Evolutionary conservation across 768 basidiomycete species (phyloP).

Genomic region (Dacryopinax primogenitus): DNA sequence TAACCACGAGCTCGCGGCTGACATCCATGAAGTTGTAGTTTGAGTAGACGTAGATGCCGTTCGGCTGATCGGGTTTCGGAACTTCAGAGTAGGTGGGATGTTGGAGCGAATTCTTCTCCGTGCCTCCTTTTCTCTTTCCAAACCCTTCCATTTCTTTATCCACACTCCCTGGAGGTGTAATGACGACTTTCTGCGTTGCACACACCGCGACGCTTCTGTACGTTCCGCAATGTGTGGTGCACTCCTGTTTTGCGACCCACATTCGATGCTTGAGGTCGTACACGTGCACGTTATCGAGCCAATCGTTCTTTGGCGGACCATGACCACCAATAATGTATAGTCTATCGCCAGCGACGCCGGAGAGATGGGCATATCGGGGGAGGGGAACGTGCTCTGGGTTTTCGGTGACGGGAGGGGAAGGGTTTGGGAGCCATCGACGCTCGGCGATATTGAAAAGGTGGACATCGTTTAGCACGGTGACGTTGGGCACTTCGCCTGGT

Average conservation of each 20-base stretch:
- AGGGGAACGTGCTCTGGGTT: slow-evolving; percentile 50
- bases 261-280: slow-evolving; percentile 59
- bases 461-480: slow-evolving; percentile 87
- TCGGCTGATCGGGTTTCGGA: slow-evolving; percentile 61
- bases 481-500: slow-evolving; percentile 30
- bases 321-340: slow-evolving; percentile 93
- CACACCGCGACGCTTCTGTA: slow-evolving; percentile 89
- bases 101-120: slow-evolving; percentile 34
- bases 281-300: slow-evolving; percentile 86
- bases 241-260: slow-evolving; percentile 71
- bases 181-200: slow-evolving; percentile 50
- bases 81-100: slow-evolving; percentile 66
- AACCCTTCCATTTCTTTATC: slow-evolving; percentile 13
- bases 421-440: slow-evolving; percentile 54
- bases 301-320: slow-evolving; percentile 71
- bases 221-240: slow-evolving; percentile 89
- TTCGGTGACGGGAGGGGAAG: slow-evolving; percentile 22
- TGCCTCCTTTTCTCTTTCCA: slow-evolving; percentile 22
- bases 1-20: slow-evolving; percentile 85
- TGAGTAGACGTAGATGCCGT: slow-evolving; percentile 82
- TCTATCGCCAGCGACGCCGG: slow-evolving; percentile 67
- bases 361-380: slow-evolving; percentile 89
- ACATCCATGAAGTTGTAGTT: slow-evolving; percentile 98
- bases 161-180: slow-evolving; percentile 48
- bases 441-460: slow-evolving; percentile 71